These are phyloP conservation scores for Excoecaria cochinchinensis DNA, from an alignment of 345 rosid species.

Conservation along the genomic window DNA sequence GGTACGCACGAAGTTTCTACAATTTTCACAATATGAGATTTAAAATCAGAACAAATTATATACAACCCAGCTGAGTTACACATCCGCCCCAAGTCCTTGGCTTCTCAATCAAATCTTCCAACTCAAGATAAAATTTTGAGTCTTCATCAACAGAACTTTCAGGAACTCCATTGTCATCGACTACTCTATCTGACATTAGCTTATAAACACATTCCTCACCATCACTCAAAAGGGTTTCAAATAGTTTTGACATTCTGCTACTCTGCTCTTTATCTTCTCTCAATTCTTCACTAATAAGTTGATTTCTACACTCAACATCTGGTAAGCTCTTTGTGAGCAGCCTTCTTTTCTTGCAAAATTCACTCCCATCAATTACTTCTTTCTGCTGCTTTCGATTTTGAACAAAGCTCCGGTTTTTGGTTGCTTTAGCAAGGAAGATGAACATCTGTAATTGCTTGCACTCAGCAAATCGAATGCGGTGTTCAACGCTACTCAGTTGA, in stretches of 20 bases:
- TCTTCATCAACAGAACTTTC: conserved; percentile 18
- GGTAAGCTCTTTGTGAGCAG: conserved; percentile 26
- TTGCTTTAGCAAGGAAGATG: conserved; percentile 46
- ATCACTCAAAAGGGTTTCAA: conserved; percentile 20
- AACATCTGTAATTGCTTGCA: conserved; percentile 50
- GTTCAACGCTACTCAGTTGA: conserved; percentile 37
- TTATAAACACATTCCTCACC: conserved; percentile 28
- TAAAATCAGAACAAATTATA: conserved; percentile 10
- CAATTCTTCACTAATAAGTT: conserved; percentile 19
- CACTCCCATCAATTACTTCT: conserved; percentile 30
- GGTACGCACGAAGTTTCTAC: no score
- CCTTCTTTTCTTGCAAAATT: conserved; percentile 38
- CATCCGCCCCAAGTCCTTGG: conserved; percentile 33
- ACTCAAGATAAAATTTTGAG: conserved; percentile 30
- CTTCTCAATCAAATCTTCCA: conserved; percentile 41
- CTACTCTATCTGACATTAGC: conserved; percentile 29
- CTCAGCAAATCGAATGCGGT: conserved; percentile 39
- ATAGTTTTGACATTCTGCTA: conserved; percentile 16
- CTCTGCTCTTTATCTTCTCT: conserved; percentile 16
- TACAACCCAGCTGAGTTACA: conserved; percentile 29
- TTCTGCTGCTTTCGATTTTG: conserved; percentile 37
- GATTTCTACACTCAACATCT: conserved; percentile 23
- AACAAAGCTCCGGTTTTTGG: conserved; percentile 40
- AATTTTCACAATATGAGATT: neutral
- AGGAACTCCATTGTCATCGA: conserved; percentile 16